phyloP scores from a whole-genome alignment of 2,329 filamentous ascomycete species.

The Nemania sp. region DNA sequence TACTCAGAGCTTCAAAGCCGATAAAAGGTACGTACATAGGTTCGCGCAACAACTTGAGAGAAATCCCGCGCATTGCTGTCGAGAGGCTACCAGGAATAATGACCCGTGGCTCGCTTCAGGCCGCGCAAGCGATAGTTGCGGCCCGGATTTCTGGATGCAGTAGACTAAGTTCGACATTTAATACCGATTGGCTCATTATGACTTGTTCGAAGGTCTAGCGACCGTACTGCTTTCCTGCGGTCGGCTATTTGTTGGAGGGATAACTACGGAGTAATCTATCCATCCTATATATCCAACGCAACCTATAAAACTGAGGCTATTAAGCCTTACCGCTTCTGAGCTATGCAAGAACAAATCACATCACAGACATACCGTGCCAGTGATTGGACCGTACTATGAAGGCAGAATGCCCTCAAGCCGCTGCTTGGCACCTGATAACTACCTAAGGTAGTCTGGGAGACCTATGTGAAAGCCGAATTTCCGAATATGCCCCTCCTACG shows the following conservation, averaged over 20 bases:
- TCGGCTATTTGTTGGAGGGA: slow-evolving; percentile 10
- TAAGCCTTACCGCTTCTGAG: slow-evolving; percentile 1
- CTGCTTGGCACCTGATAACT: background rate
- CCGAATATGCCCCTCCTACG: too few species aligned
- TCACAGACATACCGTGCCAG: background rate
- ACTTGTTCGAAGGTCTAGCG: background rate
- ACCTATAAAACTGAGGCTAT: slow-evolving; percentile 1
- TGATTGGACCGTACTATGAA: too few species aligned
- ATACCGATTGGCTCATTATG: slow-evolving; percentile 12
- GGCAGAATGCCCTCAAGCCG: background rate
- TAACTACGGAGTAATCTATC: slow-evolving; percentile 4
- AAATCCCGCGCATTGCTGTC: background rate
- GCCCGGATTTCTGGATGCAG: slow-evolving; percentile 14
- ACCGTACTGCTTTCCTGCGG: slow-evolving; percentile 9
- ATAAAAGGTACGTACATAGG: slow-evolving; percentile 4
- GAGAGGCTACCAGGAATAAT: background rate
- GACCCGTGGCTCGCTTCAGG: slow-evolving; percentile 5
- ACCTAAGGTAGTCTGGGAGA: too few species aligned
- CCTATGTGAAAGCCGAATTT: too few species aligned
- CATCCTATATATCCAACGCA: background rate
- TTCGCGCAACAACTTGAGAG: slow-evolving; percentile 5
- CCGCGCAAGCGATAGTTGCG: slow-evolving; percentile 6
- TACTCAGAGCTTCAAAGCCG: slow-evolving; percentile 10
- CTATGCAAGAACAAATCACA: background rate
- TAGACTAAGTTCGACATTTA: slow-evolving; percentile 9